Evolutionary conservation across 495 filamentous ascomycete genomes (phyloP).

Genomic region (Astrocystis sublimbata): DNA sequence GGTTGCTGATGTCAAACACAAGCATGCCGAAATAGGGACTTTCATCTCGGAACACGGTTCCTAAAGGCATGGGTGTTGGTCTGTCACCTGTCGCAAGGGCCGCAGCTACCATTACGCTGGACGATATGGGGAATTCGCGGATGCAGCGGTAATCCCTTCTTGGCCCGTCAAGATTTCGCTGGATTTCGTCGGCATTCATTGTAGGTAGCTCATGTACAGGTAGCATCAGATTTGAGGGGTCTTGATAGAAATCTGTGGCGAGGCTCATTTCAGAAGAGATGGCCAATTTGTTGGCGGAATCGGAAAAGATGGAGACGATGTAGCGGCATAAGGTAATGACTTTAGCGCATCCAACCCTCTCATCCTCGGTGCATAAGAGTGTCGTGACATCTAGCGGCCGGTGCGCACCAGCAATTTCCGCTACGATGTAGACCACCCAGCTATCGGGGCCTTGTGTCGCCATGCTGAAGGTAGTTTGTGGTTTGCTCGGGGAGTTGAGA

Average conservation of each 20-base stretch:
- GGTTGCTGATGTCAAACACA: conserved; percentile 3
- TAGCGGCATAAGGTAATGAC: background rate
- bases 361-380: background rate
- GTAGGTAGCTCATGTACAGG: background rate
- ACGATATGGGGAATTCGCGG: background rate
- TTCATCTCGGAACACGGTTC: background rate
- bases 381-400: background rate
- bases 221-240: background rate
- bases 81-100: too few relatives aligned
- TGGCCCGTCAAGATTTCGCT: background rate
- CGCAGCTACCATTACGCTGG: background rate
- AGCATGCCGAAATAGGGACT: background rate
- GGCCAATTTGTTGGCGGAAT: background rate
- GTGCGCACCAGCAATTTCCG: background rate
- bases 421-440: background rate
- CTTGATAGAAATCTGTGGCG: background rate
- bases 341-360: background rate
- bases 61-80: background rate
- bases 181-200: background rate
- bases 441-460: background rate
- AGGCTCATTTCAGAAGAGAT: background rate
- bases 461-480: too few relatives aligned
- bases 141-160: background rate
- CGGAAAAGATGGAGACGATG: background rate
- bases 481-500: too few relatives aligned